Evolutionary conservation across 228 moss, liverwort and hornwort species (phyloP).

Genomic region (Sphagnum magellanicum): DNA sequence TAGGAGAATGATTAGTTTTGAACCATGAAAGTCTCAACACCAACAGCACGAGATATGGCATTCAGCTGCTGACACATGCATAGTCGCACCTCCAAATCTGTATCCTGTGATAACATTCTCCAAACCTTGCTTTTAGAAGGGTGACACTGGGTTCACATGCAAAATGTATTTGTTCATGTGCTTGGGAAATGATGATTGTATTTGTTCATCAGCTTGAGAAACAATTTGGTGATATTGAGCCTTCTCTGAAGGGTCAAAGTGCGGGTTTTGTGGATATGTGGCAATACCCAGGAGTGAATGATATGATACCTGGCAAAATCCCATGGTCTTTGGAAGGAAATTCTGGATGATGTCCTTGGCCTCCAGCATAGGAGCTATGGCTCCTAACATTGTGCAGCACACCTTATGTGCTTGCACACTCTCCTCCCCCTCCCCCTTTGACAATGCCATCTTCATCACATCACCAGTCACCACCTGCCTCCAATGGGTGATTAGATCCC

Average conservation of each 20-base stretch:
- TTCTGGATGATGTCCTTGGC: conserved; percentile 60
- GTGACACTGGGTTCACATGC: neutral
- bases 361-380: conserved; percentile 80
- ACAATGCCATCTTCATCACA: conserved; percentile 69
- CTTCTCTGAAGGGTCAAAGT: neutral
- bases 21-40: conserved; percentile 78
- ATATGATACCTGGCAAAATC: conserved; percentile 70
- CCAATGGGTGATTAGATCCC: neutral
- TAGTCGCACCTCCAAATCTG: conserved; percentile 84
- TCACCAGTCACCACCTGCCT: conserved; percentile 59
- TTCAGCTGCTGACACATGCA: conserved; percentile 97
- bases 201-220: too few relatives aligned
- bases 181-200: too few relatives aligned
- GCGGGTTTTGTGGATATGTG: neutral
- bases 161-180: neutral
- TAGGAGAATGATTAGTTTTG: too few relatives aligned
- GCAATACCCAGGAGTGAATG: too few relatives aligned
- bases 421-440: conserved; percentile 85
- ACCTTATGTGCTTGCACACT: conserved; percentile 68
- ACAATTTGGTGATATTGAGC: neutral
- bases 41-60: conserved; percentile 83
- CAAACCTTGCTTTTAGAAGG: neutral
- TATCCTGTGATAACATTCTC: conserved; percentile 54
- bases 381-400: conserved; percentile 81
- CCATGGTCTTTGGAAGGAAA: conserved; percentile 80